Evolutionary conservation across 495 filamentous ascomycete genomes (phyloP).

Genomic region (Tricharina praecox): DNA sequence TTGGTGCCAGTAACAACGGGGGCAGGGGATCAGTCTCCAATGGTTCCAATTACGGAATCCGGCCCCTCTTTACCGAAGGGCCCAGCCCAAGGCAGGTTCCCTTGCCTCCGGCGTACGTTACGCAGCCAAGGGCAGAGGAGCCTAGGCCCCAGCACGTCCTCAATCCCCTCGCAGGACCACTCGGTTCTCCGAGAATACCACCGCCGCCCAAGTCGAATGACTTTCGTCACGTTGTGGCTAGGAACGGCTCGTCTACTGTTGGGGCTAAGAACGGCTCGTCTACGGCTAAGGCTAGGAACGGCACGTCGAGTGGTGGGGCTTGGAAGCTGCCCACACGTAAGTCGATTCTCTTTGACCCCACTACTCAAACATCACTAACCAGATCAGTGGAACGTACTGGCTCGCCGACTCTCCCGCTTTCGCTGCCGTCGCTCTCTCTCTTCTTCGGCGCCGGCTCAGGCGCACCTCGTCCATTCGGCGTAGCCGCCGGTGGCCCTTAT

Average conservation of each 20-base stretch:
- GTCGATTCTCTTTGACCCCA: not conserved
- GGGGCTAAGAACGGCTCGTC: not conserved
- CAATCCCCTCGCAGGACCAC: not conserved
- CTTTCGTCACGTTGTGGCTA: not conserved
- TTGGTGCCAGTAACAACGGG: not conserved
- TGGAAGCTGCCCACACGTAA: slow-evolving; percentile 4
- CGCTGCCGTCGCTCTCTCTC: not conserved
- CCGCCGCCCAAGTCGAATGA: not conserved
- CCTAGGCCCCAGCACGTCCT: not conserved
- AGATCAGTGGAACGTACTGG: slow-evolving; percentile 4
- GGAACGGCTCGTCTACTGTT: not conserved
- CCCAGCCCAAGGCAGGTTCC: not conserved
- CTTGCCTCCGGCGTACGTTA: not conserved
- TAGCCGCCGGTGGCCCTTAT: not conserved
- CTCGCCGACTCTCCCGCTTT: not conserved
- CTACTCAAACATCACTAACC: not conserved
- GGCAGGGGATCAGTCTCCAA: not conserved
- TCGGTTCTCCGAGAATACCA: not conserved
- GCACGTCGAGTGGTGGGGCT: not conserved
- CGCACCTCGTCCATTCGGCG: not conserved
- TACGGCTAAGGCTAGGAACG: not conserved
- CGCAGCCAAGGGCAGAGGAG: not conserved
- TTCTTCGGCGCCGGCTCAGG: not conserved
- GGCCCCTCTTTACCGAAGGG: not conserved
- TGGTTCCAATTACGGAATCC: not conserved